Evolutionary conservation across 768 basidiomycete species (phyloP).

Genomic region (Tephrocybe sp.): DNA sequence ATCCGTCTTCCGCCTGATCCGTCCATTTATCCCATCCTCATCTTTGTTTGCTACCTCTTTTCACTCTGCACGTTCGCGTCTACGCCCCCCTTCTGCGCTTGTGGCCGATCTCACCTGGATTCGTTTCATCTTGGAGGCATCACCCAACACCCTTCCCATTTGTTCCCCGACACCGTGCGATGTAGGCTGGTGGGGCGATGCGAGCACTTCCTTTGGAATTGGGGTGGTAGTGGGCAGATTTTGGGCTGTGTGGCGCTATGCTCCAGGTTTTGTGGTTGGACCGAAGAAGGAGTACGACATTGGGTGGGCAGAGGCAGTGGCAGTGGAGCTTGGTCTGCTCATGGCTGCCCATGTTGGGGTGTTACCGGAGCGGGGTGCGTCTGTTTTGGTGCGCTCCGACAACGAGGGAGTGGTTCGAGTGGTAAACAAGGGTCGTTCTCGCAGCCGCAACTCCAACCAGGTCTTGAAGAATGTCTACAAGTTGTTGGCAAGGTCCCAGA

Average conservation of each 20-base stretch:
- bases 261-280: constrained; percentile 22
- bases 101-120: constrained; percentile 24
- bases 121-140: constrained; percentile 3
- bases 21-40: neutral
- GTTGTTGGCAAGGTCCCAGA: constrained; percentile 10
- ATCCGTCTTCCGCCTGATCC: constrained; percentile 2
- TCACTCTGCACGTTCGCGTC: neutral
- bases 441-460: constrained; percentile 23
- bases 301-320: constrained; percentile 38
- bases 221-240: constrained; percentile 24
- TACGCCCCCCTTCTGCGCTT: constrained; percentile 23
- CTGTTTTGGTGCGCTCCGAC: constrained; percentile 29
- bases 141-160: constrained; percentile 21
- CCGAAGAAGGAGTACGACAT: constrained; percentile 23
- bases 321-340: constrained; percentile 31
- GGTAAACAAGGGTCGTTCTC: constrained; percentile 26
- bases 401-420: constrained; percentile 30
- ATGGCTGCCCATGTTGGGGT: constrained; percentile 1
- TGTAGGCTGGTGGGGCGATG: constrained; percentile 34
- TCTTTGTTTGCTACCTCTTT: neutral
- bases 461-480: constrained; percentile 25
- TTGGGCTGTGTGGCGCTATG: constrained; percentile 32
- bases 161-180: constrained; percentile 14
- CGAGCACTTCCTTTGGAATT: constrained; percentile 33
- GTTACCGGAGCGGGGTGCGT: neutral